These are phyloP conservation scores for Uronychia binucleata DNA, from an alignment of 73 alveolate species.

Conservation along the genomic window DNA sequence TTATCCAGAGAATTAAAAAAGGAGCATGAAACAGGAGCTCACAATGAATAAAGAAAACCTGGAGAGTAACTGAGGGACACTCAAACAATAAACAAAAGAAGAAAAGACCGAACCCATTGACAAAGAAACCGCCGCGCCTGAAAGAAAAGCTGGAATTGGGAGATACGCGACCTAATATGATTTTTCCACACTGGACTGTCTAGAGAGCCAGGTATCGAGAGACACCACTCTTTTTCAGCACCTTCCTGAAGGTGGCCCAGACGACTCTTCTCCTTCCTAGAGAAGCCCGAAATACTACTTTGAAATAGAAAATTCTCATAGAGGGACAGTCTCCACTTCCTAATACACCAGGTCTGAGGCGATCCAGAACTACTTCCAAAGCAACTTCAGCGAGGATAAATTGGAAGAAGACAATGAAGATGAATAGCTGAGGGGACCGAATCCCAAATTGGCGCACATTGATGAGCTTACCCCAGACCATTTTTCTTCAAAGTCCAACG, in stretches of 20 bases:
- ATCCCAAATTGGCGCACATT: too few relatives aligned
- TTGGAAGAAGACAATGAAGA: too few relatives aligned
- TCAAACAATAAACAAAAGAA: too few relatives aligned
- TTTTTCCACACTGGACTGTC: not conserved
- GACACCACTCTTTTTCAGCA: not conserved
- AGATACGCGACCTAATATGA: not conserved
- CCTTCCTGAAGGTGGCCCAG: not conserved
- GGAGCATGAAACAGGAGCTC: not conserved
- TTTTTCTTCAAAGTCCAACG: too few relatives aligned
- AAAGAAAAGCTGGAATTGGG: not conserved
- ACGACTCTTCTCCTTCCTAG: not conserved
- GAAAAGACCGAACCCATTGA: not conserved
- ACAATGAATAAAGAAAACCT: not conserved
- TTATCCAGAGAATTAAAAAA: not conserved
- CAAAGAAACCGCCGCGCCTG: not conserved
- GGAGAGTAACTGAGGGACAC: not conserved
- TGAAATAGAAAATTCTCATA: too few relatives aligned
- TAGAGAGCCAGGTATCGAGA: not conserved
- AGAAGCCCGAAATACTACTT: not conserved
- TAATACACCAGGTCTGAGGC: too few relatives aligned
- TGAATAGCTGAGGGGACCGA: too few relatives aligned
- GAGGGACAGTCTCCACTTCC: too few relatives aligned
- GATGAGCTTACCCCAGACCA: too few relatives aligned
- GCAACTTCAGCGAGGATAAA: too few relatives aligned
- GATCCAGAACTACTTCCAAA: too few relatives aligned